Conservation (phyloP, 345 rosid genomes). For the Stellera chamaejasme region DNA sequence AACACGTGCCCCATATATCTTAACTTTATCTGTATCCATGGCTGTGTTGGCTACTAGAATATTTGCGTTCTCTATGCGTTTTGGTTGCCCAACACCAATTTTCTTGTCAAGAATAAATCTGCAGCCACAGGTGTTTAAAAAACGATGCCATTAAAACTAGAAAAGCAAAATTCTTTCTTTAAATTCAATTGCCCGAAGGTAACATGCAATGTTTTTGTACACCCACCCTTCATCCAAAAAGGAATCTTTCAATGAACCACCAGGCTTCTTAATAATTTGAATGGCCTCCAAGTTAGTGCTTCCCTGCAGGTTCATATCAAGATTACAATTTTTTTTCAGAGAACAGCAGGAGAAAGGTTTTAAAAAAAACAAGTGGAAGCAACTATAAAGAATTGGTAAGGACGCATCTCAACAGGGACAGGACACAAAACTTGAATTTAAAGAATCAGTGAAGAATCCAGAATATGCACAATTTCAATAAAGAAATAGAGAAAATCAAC, state of each 20-base stretch:
- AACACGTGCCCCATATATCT: conserved; percentile 98
- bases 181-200: not conserved
- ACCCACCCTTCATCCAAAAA: conserved; percentile 98
- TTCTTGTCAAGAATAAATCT: conserved; percentile 99
- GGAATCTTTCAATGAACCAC: conserved; percentile 89
- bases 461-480: not conserved
- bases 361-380: too few relatives aligned
- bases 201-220: not conserved
- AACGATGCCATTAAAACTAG: too few relatives aligned
- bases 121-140: conserved; percentile 12
- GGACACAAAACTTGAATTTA: not conserved
- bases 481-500: not conserved
- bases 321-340: not conserved
- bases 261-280: conserved; percentile 96
- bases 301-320: conserved; percentile 47
- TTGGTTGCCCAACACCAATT: conserved; percentile 96
- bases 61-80: conserved; percentile 89
- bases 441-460: not conserved
- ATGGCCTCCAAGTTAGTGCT: conserved; percentile 95
- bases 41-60: conserved; percentile 99
- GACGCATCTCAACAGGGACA: too few relatives aligned
- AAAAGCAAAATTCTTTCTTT: too few relatives aligned
- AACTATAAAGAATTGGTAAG: not conserved
- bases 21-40: conserved; percentile 98
- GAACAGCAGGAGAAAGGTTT: not conserved